Base-by-base conservation (phyloP, 345 rosid species). In the Carallia brachiata region DNA sequence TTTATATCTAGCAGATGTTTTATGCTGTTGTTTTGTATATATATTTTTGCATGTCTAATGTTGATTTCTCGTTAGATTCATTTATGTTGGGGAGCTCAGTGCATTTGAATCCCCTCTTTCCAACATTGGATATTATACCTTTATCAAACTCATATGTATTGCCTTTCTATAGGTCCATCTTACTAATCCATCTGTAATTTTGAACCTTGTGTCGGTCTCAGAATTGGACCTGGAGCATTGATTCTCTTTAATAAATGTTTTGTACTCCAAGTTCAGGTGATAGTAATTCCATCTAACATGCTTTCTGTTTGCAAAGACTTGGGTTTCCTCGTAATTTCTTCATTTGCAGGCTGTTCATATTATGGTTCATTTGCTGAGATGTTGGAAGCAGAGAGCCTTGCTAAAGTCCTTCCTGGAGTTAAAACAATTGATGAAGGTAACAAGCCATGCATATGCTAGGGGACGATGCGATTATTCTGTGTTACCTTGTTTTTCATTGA, bases 231-330 rank as follows among this genome's bases (percentile, higher is more conserved):
- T 2, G 88, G 88, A 66, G 83, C 75, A 52, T 84, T 82, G 61
- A 71, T 89, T 64, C 80, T 91, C 63, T 79, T 85, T 66, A 89
- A 91, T 67, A 81, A 86, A 70, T 84, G 86, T 71, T 67, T 89
- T 80, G 78, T 86, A 67, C 83, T 86, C 73, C 71, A 86, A 80
- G 97, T 89, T 83, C 84, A 87, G 90, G 97, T 87, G 70, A 80
- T 69, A 54, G 52, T 30, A 28, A 63, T 71, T 32, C 36, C 37
- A 52, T 63, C 3, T 59, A 44, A 61, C 52, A 48, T 67, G 19
- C 71, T 44, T 59, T 13, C 7, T 40, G 18, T 52, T 36, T 55
- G 54, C 40, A 75, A 72, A 31, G 54, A 68, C 17, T 74, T 75
- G 12, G 67, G 67, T 10, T 30, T 62, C 34, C 32, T 62, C 36